Base-by-base conservation (phyloP, 495 filamentous ascomycete species). In the Penicillium dipodomyicola region DNA sequence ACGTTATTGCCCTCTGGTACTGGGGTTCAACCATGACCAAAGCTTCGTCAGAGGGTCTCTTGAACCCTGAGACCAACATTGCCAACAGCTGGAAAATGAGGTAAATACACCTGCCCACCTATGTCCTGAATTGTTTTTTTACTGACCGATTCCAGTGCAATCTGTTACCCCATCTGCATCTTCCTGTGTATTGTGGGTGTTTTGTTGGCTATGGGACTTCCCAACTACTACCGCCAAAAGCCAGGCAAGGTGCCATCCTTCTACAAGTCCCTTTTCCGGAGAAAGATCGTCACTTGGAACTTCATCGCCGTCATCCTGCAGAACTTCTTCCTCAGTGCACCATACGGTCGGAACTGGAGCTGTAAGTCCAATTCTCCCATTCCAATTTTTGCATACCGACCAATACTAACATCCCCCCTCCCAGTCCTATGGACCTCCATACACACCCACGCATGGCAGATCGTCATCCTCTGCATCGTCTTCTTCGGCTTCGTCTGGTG, bases 211-310 rank as follows among this genome's bases (percentile, higher is more conserved):
- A 70, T 77, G 41, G 77, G 77, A 32, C 64, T 79, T 32, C 77
- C 77, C 17, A 75, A 76, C 47, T 79, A 78, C 57, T 79, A 79
- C 59, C 76, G 82, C 50, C 85, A 87, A 59, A 72, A 78, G 9
- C 87, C 87, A 1, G 87, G 86, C 58, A 80, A 80, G 40, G 81
- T 90, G 0, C 87, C 87, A 0, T 77, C 76, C 1, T 79, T 79
- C 72, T 79, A 79, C 58, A 64, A 70, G 58, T 77, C 76, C 3
- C 63, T 79, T 10, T 72, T 72, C 58, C 64, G 75, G 0, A 63
- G 75, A 49, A 77, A 78, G 64, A 78, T 78, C 20, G 67, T 79
- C 17, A 63, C 75, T 0, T 79, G 77, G 77, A 77, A 77, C 59
- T 79, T 78, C 45, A 65, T 75, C 29, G 71, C 74, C 3, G 77